A percentile compares a stretch with the other conserved stretches of the same genome.
Conservation (phyloP, 1,139 yeast species). For the Wickerhamomyces sp. region DNA sequence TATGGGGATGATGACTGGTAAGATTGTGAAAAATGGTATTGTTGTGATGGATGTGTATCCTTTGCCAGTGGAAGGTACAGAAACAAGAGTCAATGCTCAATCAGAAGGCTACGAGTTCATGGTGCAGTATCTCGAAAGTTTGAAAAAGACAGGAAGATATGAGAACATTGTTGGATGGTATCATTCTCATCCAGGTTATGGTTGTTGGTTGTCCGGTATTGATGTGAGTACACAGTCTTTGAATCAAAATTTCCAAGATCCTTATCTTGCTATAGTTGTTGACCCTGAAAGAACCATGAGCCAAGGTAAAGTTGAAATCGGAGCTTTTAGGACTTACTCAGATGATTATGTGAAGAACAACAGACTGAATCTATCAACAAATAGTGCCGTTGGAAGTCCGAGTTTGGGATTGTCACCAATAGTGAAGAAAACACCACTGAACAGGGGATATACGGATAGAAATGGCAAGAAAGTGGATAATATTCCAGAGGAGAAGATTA, state of each 20-base stretch:
- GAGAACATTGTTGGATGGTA: constrained; percentile 88
- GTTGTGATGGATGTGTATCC: constrained; percentile 80
- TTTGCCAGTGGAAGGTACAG: constrained; percentile 93
- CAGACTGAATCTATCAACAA: neutral
- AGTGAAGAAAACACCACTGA: constrained; percentile 4
- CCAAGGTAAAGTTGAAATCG: constrained; percentile 74
- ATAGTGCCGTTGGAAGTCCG: constrained; percentile 1
- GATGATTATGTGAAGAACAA: constrained; percentile 30
- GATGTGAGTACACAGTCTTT: constrained; percentile 84
- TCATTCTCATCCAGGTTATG: constrained; percentile 97
- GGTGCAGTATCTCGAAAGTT: constrained; percentile 71
- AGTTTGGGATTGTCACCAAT: constrained; percentile 13
- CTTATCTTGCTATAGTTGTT: constrained; percentile 81
- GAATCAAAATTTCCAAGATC: constrained; percentile 87
- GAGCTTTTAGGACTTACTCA: constrained; percentile 84
- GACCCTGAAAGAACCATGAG: constrained; percentile 72
- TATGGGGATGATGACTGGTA: constrained; percentile 93
- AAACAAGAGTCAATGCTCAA: constrained; percentile 91
- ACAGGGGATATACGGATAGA: too few relatives aligned
- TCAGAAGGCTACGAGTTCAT: constrained; percentile 92
- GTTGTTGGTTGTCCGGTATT: constrained; percentile 88
- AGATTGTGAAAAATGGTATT: constrained; percentile 50
- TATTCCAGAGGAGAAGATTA: constrained; percentile 43
- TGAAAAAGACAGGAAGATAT: constrained; percentile 46
- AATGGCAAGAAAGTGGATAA: constrained; percentile 2